Conservation (phyloP, 441 rosid genomes). For the Erodium chrysanthum region DNA sequence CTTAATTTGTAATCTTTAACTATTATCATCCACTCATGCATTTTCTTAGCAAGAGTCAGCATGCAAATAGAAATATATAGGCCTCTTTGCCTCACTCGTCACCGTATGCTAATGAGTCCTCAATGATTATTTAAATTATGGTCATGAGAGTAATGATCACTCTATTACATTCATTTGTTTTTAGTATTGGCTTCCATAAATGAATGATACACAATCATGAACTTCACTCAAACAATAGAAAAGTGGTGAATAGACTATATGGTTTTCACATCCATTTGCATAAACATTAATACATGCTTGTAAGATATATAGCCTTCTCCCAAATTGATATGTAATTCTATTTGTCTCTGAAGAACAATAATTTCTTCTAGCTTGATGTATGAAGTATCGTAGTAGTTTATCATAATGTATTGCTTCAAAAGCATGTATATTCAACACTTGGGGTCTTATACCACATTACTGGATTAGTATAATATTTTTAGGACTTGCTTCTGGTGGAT, state of each 20-base stretch:
- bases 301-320: not conserved
- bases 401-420: not conserved
- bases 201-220: not conserved
- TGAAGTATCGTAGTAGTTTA: not conserved
- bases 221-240: not conserved
- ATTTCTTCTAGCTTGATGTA: not conserved
- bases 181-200: not conserved
- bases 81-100: not conserved
- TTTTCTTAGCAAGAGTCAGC: not conserved
- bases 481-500: not conserved
- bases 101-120: not conserved
- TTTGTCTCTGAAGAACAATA: not conserved
- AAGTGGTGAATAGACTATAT: not conserved
- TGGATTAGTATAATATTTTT: not conserved
- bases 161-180: not conserved
- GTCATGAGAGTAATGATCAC: not conserved
- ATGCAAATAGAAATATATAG: not conserved
- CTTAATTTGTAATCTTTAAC: conserved; percentile 8
- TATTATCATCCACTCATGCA: not conserved
- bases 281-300: not conserved
- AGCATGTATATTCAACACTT: not conserved
- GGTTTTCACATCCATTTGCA: not conserved
- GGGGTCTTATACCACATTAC: not conserved
- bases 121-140: not conserved
- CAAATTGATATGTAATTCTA: not conserved